Evolutionary conservation across 2,329 filamentous ascomycete species (phyloP), one percentile per base, ranked within the genome.

Genomic region (Fusarium subtropicale): DNA sequence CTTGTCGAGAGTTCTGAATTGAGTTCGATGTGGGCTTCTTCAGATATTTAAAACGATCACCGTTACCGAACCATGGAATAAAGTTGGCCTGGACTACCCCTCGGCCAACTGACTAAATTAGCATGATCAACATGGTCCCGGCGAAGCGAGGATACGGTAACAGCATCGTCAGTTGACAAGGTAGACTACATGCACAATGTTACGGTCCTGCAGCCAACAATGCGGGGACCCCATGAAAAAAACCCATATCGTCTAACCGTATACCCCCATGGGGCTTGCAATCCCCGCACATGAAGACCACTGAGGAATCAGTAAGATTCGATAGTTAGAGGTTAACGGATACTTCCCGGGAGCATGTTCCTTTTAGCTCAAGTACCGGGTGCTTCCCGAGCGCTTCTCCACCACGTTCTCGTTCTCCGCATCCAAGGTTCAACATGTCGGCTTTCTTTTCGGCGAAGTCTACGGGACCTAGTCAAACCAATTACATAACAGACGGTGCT

Each of bases 231-330:
- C 36, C 51, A 7, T 8, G 16, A 53, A 22, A 33, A 44, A 33
- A 26, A 16, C 6, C 26, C 30, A 13, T 3, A 22, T 16, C 8
- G 16, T 33, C 10, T 31, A 31, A n/a, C 24, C 12, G 6, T 4
- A 8, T 16, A 45, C 51, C 51, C 28, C 38, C 51, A 54, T n/a
- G 51, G 38, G 51, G 38, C 51, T 26, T 54, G 28, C 24, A 15
- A 24, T 44, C 38, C 38, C 51, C 51, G 20, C 51, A 53, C 1
- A 3, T 2, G 5, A 1, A 5, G 10, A 20, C 10, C 3, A 31
- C 4, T 30, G 7, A 9, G 26, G 20, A 20, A 30, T 26, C 20
- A 15, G 3, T 15, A 9, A n/a, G 2, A 12, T 12, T 28, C 1
- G 5, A 9, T 10, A 13, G 16, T 36, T 16, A 18, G 20, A 28